Base-by-base conservation (phyloP, 345 rosid species). In the Citrus hindsii region DNA sequence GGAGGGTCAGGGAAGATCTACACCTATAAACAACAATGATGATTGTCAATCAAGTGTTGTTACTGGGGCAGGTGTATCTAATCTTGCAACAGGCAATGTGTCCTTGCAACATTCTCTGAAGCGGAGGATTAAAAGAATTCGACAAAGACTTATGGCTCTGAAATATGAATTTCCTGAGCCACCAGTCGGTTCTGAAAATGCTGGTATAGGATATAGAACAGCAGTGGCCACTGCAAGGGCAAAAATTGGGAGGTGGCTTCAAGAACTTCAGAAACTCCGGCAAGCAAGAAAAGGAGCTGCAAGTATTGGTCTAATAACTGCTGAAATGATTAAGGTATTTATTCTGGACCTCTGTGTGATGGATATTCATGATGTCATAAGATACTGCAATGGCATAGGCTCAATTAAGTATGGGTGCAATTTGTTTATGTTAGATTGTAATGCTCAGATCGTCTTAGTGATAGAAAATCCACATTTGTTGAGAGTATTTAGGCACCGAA, bases 201-300 rank as follows among this genome's bases (percentile, higher is more conserved):
- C 84, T 55, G 84, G 89, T 74, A 85, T 92, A 76, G 92, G 92
- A 48, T 92, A 88, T 85, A 86, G 91, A 84, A 87, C 90, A 27
- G 83, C 93, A 19, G 81, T 90, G 67, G 92, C 89, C 77, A 86
- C 90, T 74, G 93, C 92, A 75, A 90, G 96, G 82, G 92, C 82
- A 58, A 92, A 92, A 84, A 75, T 92, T 76, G 92, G 90, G 61
- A 87, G 90, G 89, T 92, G 96, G 96, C 89, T 92, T 82, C 96
- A 92, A 74, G 96, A 92, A 79, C 96, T 92, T 78, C 91, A 92
- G 80, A 90, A 89, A 82, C 90, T 88, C 62, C 86, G 92, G 58
- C 96, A 92, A 82, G 96, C 92, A 77, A 88, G 96, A 84, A 92
- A 92, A 80, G 94, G 94, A 73, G 90, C 93, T 63, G 85, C 91